Base-by-base conservation (phyloP, 2,329 filamentous ascomycete genomes). In the Hymenoscyphus infarciens region DNA sequence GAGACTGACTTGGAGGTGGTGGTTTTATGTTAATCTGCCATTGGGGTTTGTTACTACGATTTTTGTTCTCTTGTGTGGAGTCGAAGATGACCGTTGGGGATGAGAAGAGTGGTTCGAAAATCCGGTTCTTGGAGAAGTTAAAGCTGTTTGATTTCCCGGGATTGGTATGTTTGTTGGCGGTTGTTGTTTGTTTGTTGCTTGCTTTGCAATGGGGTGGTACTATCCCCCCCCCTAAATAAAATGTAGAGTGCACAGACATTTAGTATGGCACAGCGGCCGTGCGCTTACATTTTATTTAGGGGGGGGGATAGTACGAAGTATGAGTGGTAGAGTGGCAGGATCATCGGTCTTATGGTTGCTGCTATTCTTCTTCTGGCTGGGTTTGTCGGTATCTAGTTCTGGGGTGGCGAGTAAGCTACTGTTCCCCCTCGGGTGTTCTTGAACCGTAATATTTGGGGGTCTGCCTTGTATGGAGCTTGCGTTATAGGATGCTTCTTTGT, bases 131-230 rank as follows among this genome's bases (percentile, higher is more conserved):
- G 6, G n/a, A 49, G 22, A 60, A 59, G n/a, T 8, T 27, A 6
- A 56, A 49, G 29, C 25, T 4, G 45, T 76, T 82, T 70, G 80
- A 82, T 61, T 72, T 76, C 3, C 33, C 77, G 6, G 80, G 79
- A 1, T 74, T 75, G 15, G 63, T 74, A 15, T 62, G 81, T 31
- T 71, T 82, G 54, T 76, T 81, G 75, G 72, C 73, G 69, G 67
- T 72, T 70, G 68, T 63, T 25, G n/a, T 61, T 7, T 67, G 70
- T 67, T 73, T 77, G 63, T 72, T 81, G 52, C 72, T 80, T 5
- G 79, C 77, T 35, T 70, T 81, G 1, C 76, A 80, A 69, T 80
- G 77, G 68, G 79, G 78, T 59, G 79, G 79, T 13, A n/a, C n/a
- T n/a, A n/a, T n/a, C n/a, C n/a, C n/a, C n/a, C n/a, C n/a, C n/a